phyloP scores from a whole-genome alignment of 805 yeast genomes.

The Blastobotrys parvus region DNA sequence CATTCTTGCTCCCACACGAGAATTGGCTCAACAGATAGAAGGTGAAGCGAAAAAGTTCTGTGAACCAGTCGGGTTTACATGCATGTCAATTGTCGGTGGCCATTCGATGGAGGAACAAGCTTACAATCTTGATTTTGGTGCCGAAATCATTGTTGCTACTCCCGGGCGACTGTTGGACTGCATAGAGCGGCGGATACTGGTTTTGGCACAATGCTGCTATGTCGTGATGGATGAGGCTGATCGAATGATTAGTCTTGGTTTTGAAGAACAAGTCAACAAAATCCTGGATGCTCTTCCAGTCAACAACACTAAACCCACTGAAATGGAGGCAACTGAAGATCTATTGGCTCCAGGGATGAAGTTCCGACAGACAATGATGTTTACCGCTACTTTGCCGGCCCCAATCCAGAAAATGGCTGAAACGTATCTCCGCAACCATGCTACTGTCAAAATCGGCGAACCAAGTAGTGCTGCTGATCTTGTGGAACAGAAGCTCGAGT shows the following conservation, averaged over 20 bases:
- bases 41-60: conserved; percentile 51
- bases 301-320: conserved; percentile 34
- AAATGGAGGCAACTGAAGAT: conserved; percentile 15
- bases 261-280: conserved; percentile 66
- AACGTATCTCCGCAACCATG: conserved; percentile 56
- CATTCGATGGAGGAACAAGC: conserved; percentile 72
- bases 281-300: conserved; percentile 51
- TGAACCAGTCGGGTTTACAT: conserved; percentile 27
- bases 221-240: conserved; percentile 91
- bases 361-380: conserved; percentile 68
- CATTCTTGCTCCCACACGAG: conserved; percentile 87
- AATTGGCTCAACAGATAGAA: conserved; percentile 81
- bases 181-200: conserved; percentile 56
- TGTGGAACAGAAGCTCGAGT: conserved; percentile 62
- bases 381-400: conserved; percentile 86
- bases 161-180: conserved; percentile 89
- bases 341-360: conserved; percentile 16
- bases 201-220: conserved; percentile 52
- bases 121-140: conserved; percentile 48
- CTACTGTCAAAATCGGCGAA: conserved; percentile 57
- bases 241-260: conserved; percentile 91
- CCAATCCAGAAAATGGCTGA: conserved; percentile 58
- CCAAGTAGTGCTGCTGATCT: conserved; percentile 57
- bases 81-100: conserved; percentile 79
- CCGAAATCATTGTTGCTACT: conserved; percentile 81